Evolutionary conservation across 805 yeast species (phyloP).

Genomic region (Myxozyma lipomycoides): DNA sequence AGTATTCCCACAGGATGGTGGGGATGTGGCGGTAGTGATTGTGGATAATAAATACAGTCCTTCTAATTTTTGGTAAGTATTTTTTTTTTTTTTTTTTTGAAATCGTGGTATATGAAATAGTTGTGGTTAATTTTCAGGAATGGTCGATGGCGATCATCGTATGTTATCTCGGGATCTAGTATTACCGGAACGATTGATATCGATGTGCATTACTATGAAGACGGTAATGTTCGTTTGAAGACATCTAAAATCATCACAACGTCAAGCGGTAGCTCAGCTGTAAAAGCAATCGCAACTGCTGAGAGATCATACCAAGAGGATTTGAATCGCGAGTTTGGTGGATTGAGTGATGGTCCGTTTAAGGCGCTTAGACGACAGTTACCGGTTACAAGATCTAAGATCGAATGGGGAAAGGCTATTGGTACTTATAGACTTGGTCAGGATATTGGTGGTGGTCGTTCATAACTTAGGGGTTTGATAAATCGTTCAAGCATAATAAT

Average conservation of each 20-base stretch:
- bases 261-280: conserved; percentile 23
- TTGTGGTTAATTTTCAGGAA: conserved; percentile 65
- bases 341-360: conserved; percentile 74
- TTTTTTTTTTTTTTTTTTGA: conserved; percentile 7
- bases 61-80: conserved; percentile 67
- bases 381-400: conserved; percentile 86
- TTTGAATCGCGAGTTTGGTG: conserved; percentile 59
- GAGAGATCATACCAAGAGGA: conserved; percentile 61
- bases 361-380: conserved; percentile 83
- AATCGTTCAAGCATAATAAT: too few relatives aligned
- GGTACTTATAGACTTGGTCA: conserved; percentile 85
- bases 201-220: conserved; percentile 90
- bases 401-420: conserved; percentile 93
- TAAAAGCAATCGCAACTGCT: conserved; percentile 48
- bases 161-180: conserved; percentile 41
- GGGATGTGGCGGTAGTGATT: conserved; percentile 48
- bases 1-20: conserved; percentile 40
- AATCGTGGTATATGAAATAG: conserved; percentile 1
- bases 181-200: conserved; percentile 55
- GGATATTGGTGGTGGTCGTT: conserved; percentile 47
- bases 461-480: not conserved
- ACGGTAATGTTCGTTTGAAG: conserved; percentile 84
- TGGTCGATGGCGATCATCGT: conserved; percentile 80
- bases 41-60: conserved; percentile 70
- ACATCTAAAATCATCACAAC: conserved; percentile 38